These are phyloP conservation scores for Aureobasidium pullulans DNA, from an alignment of 2,329 filamentous ascomycete genomes.

Conservation along the genomic window DNA sequence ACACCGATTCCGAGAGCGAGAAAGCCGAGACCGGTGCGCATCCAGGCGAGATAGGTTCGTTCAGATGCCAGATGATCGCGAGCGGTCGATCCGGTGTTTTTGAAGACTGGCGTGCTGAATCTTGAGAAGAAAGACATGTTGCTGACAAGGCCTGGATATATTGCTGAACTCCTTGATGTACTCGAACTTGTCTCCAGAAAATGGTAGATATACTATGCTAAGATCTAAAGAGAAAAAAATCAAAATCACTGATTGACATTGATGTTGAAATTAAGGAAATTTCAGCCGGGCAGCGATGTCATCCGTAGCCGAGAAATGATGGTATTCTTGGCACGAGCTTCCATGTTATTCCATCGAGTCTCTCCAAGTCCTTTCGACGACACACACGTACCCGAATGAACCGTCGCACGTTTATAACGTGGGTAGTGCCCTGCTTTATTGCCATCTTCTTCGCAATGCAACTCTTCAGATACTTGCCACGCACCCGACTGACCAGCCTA, in stretches of 20 bases:
- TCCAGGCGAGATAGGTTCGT: conserved; percentile 48
- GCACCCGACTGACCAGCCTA: conserved; percentile 6
- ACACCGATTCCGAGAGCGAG: conserved; percentile 47
- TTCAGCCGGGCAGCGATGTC: not conserved
- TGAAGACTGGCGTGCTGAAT: conserved; percentile 18
- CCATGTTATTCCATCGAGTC: not conserved
- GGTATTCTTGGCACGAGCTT: conserved; percentile 6
- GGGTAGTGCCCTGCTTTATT: conserved; percentile 3
- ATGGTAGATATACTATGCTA: not conserved
- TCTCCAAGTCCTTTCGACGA: not conserved
- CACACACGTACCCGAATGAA: not conserved
- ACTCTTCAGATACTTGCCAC: conserved; percentile 3
- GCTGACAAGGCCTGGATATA: not conserved
- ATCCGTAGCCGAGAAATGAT: not conserved
- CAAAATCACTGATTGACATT: not conserved
- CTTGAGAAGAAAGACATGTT: conserved; percentile 10
- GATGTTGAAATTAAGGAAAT: not conserved
- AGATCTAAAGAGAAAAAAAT: not conserved
- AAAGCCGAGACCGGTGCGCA: conserved; percentile 45
- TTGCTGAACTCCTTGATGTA: not conserved
- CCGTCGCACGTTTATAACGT: conserved; percentile 6
- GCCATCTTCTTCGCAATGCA: conserved; percentile 10
- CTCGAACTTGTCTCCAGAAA: too few species aligned
- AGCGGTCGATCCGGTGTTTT: conserved; percentile 44
- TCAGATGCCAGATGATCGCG: conserved; percentile 49